Evolutionary conservation across 192 early-diverging fungal species (phyloP).

Genomic region (Phlyctochytrium planicorne): DNA sequence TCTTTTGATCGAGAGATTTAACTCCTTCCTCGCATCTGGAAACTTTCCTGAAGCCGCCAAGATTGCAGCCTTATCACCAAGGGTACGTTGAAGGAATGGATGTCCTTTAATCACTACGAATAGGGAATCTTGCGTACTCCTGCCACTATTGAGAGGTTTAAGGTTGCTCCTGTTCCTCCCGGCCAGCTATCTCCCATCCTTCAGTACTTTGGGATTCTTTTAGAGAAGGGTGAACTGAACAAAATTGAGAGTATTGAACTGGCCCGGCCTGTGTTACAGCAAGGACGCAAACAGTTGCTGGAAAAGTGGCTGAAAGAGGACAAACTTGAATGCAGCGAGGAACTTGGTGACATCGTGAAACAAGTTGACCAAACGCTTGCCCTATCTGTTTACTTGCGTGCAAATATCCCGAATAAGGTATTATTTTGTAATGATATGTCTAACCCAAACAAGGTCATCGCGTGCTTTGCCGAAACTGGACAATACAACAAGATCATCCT

Average conservation of each 20-base stretch:
- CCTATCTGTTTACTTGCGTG: conserved; percentile 91
- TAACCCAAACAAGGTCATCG: conserved; percentile 59
- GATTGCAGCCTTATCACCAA: conserved; percentile 91
- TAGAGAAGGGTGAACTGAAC: conserved; percentile 94
- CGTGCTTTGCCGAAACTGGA: conserved; percentile 94
- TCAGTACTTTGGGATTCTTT: conserved; percentile 95
- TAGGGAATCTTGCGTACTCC: conserved; percentile 92
- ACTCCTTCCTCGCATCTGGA: conserved; percentile 72
- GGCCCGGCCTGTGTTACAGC: conserved; percentile 84
- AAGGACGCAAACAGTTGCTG: conserved; percentile 87
- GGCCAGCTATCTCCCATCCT: conserved; percentile 90
- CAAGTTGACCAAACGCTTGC: conserved; percentile 88
- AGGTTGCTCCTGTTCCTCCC: conserved; percentile 68
- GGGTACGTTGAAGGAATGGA: conserved; percentile 49
- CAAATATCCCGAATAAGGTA: conserved; percentile 90
- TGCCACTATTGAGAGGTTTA: conserved; percentile 93
- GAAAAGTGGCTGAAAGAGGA: conserved; percentile 99
- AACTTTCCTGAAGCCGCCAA: conserved; percentile 89
- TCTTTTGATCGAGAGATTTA: conserved; percentile 89
- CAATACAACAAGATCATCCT: conserved; percentile 96
- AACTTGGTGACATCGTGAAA: conserved; percentile 96
- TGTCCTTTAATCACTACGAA: too few relatives aligned
- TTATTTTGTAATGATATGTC: not conserved
- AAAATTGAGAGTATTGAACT: conserved; percentile 93
- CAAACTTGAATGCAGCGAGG: conserved; percentile 97